Base-by-base conservation (phyloP, 805 yeast genomes). In the Saccharomycopsis oosterbeekiorum region DNA sequence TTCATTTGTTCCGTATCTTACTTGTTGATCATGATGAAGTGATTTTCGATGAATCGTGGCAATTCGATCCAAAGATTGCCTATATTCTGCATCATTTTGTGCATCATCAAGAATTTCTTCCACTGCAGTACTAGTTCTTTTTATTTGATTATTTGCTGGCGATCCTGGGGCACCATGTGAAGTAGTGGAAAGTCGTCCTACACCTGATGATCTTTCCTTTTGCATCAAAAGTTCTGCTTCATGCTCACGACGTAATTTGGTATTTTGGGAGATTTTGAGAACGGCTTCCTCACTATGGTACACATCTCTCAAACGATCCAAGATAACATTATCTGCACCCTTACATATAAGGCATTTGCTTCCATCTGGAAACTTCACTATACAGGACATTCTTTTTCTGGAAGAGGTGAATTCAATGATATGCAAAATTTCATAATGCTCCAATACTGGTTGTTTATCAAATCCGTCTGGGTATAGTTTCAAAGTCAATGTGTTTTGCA, bases 311-410 rank as follows among this genome's bases (percentile, higher is more conserved):
- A 94, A 76, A 62, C 88, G 80, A 58, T 92, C 96, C 59, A 92
- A 71, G 57, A 94, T 89, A 11, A 93, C 80, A 68, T 89, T 89
- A 71, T 94, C 99, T 1, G 99, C 99, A 60, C 99, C 99, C 73
- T 94, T 94, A 73, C 97, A 90, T 53, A 94, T 75, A 65, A 94
- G 69, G 55, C 93, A 83, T 24, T 91, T 79, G 62, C 87, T 79
- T 6, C 82, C 82, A 70, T 88, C 87, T 0, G 97, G 97, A 67
- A 88, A 83, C 63, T 75, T 79, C 0, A 91, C 85, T 10, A 93
- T 71, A n/a, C 89, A 83, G 0, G 97, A 89, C 99, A 94, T 94
- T 69, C 99, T 80, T 73, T 94, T 94, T 68, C 99, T 83, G 2
- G 84, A 76, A 0, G 97, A 89, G 0, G 93, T 78, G 69, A 94